These are phyloP conservation scores for Linum usitatissimum DNA, from an alignment of 345 rosid species.

Conservation along the genomic window DNA sequence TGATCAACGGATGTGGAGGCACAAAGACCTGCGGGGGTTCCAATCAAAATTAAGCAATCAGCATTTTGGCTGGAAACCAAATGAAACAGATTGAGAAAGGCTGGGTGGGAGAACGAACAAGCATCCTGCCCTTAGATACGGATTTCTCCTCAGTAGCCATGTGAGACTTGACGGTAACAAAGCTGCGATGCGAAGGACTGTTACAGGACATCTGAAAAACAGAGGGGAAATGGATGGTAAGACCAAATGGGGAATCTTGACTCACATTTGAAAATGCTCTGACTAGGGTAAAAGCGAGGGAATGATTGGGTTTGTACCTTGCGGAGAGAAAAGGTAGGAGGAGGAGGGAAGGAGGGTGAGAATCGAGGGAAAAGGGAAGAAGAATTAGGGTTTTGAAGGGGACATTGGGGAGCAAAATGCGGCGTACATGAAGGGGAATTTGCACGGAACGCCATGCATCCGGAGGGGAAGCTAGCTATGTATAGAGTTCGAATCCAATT, in stretches of 20 bases:
- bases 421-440: conserved; percentile 30
- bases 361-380: conserved; percentile 16
- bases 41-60: background rate
- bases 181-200: conserved; percentile 28
- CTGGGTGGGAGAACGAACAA: conserved; percentile 33
- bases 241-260: background rate
- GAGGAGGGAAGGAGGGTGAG: conserved; percentile 3
- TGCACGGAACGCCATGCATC: conserved; percentile 39
- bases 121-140: conserved; percentile 57
- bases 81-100: background rate
- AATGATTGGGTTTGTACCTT: background rate
- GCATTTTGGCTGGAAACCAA: background rate
- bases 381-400: conserved; percentile 27
- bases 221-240: too few relatives aligned
- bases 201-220: conserved; percentile 34
- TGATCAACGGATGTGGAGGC: conserved; percentile 89
- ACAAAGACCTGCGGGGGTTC: conserved; percentile 48
- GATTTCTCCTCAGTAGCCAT: conserved; percentile 58
- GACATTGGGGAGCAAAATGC: conserved; percentile 33
- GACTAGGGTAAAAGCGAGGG: background rate
- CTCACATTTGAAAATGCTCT: background rate
- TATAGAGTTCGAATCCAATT: background rate
- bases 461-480: conserved; percentile 1
- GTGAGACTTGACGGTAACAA: conserved; percentile 32
- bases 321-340: conserved; percentile 2